Percentiles rank a stretch among this genome's conserved stretches.
Conservation (phyloP, 257 asterid genomes). For the Nicotiana tomentosiformis region DNA sequence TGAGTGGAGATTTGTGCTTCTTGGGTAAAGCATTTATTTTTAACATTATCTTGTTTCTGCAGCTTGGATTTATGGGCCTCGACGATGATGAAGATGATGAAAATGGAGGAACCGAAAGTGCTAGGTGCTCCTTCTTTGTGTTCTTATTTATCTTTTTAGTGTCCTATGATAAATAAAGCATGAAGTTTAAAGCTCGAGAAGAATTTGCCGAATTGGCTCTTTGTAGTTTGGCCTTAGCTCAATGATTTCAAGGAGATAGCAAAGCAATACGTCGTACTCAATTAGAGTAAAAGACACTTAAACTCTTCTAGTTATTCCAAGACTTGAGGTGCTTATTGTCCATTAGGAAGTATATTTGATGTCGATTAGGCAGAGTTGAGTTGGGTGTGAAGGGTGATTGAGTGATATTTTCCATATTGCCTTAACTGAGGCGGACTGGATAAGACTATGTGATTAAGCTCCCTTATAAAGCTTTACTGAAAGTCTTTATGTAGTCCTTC, state of each 20-base stretch:
- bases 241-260: slow-evolving; percentile 1
- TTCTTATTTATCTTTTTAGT: neutral
- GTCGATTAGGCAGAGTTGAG: neutral
- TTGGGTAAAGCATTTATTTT: neutral
- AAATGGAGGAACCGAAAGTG: slow-evolving; percentile 40
- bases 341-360: neutral
- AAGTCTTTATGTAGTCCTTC: neutral
- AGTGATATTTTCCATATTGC: neutral
- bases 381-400: neutral
- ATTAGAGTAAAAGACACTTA: neutral
- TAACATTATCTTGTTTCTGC: slow-evolving; percentile 16
- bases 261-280: neutral
- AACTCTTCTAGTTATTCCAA: neutral
- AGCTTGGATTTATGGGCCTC: slow-evolving; percentile 74
- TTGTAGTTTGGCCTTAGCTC: neutral
- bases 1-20: slow-evolving; percentile 14
- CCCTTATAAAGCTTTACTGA: neutral
- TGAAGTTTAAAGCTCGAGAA: neutral
- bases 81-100: slow-evolving; percentile 44
- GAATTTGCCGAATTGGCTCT: neutral
- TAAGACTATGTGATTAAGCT: neutral
- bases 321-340: slow-evolving; percentile 9
- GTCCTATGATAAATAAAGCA: neutral
- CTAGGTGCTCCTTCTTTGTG: slow-evolving; percentile 40
- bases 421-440: neutral